Conservation (phyloP, 1,139 yeast species). For the Yamadazyma taylorii region DNA sequence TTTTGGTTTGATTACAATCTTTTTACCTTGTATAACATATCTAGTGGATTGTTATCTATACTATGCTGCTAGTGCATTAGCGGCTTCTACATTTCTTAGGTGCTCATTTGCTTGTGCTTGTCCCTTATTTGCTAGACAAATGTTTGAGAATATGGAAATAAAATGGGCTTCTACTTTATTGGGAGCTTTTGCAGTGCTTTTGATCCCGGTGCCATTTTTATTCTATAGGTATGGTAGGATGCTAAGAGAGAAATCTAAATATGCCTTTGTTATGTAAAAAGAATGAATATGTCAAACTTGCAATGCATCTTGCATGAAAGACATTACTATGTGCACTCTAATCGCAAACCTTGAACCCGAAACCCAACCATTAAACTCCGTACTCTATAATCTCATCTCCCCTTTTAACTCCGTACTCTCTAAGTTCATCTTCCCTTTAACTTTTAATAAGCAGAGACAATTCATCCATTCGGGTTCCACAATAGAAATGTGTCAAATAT, state of each 20-base stretch:
- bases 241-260: constrained; percentile 62
- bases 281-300: too few species aligned
- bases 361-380: too few species aligned
- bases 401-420: too few species aligned
- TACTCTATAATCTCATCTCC: too few species aligned
- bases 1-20: constrained; percentile 68
- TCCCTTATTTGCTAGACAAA: constrained; percentile 53
- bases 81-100: constrained; percentile 77
- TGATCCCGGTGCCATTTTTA: constrained; percentile 71
- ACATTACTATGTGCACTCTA: too few species aligned
- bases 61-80: constrained; percentile 88
- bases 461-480: too few species aligned
- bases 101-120: constrained; percentile 52
- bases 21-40: constrained; percentile 74
- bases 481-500: too few species aligned
- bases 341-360: too few species aligned
- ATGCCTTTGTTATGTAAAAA: constrained; percentile 32
- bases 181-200: constrained; percentile 60
- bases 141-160: constrained; percentile 71
- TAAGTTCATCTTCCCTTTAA: too few species aligned
- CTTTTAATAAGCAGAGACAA: too few species aligned
- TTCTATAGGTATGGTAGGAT: constrained; percentile 63
- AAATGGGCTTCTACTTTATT: constrained; percentile 82
- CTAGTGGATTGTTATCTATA: constrained; percentile 73
- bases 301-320: too few species aligned